Conservation (phyloP, 441 rosid species). For the Erodium moschatum region DNA sequence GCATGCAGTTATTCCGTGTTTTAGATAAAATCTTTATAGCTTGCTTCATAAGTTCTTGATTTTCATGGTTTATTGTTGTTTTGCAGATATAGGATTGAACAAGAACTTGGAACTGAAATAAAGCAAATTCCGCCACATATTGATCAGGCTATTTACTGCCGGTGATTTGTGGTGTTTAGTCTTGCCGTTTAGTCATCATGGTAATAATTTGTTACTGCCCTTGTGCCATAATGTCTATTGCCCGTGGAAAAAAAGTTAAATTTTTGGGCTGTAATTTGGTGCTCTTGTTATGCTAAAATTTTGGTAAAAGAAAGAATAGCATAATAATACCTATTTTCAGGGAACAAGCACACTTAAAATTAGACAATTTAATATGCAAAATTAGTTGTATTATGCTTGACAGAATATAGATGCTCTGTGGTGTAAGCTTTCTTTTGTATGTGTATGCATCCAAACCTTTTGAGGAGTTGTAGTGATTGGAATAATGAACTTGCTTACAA, state of each 20-base stretch:
- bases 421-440: too few species aligned
- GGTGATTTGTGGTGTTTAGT: constrained; percentile 30
- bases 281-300: too few species aligned
- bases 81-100: constrained; percentile 56
- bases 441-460: too few species aligned
- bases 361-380: too few species aligned
- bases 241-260: not conserved
- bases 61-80: not conserved
- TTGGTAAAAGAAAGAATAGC: too few species aligned
- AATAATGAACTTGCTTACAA: too few species aligned
- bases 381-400: too few species aligned
- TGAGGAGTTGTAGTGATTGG: too few species aligned
- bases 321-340: too few species aligned
- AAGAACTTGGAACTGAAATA: constrained; percentile 96
- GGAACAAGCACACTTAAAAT: too few species aligned
- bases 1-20: constrained; percentile 31
- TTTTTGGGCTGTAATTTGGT: too few species aligned
- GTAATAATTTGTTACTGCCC: not conserved
- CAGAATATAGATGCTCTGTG: too few species aligned
- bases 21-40: constrained; percentile 3
- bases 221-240: not conserved
- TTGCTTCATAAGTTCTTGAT: not conserved
- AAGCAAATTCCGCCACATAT: constrained; percentile 98
- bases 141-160: constrained; percentile 92
- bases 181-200: constrained; percentile 14